Conservation (phyloP, 2,329 filamentous ascomycete species). For the Ophiostoma quercus region DNA sequence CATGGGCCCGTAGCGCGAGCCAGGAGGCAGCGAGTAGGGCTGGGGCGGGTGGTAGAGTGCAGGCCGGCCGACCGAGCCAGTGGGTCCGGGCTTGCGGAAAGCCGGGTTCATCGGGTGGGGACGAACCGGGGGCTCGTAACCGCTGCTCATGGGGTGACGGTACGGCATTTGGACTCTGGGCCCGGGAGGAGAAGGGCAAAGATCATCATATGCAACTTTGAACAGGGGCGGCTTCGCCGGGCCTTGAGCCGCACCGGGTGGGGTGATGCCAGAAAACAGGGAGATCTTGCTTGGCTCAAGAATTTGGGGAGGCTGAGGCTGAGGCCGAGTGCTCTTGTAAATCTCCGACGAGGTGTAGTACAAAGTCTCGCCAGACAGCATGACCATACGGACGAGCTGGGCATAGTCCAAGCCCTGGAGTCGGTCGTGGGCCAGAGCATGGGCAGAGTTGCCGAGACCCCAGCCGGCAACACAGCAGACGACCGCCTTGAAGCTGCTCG, state of each 20-base stretch:
- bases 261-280: neutral
- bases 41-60: neutral
- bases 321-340: neutral
- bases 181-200: neutral
- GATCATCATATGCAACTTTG: neutral
- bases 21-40: conserved; percentile 15
- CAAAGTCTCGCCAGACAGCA: conserved; percentile 22
- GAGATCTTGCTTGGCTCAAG: neutral
- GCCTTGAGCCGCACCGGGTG: neutral
- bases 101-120: neutral
- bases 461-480: conserved; percentile 24
- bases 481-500: conserved; percentile 17
- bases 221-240: conserved; percentile 9
- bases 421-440: conserved; percentile 10
- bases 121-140: neutral
- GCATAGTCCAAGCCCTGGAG: conserved; percentile 17
- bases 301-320: neutral
- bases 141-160: neutral
- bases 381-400: conserved; percentile 21
- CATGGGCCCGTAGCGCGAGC: neutral
- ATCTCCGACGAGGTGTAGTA: conserved; percentile 16
- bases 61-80: neutral
- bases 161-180: neutral
- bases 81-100: neutral
- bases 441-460: conserved; percentile 23